Evolutionary conservation across 495 filamentous ascomycete species (phyloP), one percentile per base, ranked within the genome.

Genomic region (Lepraria neglecta): DNA sequence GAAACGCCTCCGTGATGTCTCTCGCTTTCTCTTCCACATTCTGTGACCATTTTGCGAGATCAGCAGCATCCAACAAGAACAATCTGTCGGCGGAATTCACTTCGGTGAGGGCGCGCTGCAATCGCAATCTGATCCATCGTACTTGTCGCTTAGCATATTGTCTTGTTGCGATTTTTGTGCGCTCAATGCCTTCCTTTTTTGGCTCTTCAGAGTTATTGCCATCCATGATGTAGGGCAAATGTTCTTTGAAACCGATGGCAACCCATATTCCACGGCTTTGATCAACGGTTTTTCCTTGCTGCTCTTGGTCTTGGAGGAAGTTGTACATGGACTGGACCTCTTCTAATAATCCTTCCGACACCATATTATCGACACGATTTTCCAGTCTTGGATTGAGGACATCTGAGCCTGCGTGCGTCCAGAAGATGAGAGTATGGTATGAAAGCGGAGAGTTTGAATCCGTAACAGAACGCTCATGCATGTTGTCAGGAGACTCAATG

Each of bases 221-320:
- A 72, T 64, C 81, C 4, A 75, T 61, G 24, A 92, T 75, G 63
- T 89, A 96, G 0, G 80, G 77, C 55, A 87, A 77, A 70, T 96
- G 84, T 71, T 99, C 90, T 68, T 94, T 95, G 71, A 90, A 96
- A 0, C 95, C 95, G 65, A 99, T 97, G 12, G 91, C 92, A 55
- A 94, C 85, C 90, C 91, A 97, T 15, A 97, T 94, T 3, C 95
- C 95, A 33, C 84, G 82, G 0, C 81, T 86, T 54, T 80, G 76
- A 65, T 97, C 89, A 24, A 94, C 73, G 6, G 65, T 63, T 1
- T 77, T 70, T 0, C 84, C 86, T 11, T 77, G 67, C 0, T 73
- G 68, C 17, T 78, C 65, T 46, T 80, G 75, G 17, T 73, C 53
- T 15, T 75, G 71, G 3, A 85, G 70, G 57, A 80, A 83, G 4